Evolutionary conservation across 306 rosid species (phyloP), one percentile per base, ranked within the genome.

Genomic region (Medicago ruthenica): DNA sequence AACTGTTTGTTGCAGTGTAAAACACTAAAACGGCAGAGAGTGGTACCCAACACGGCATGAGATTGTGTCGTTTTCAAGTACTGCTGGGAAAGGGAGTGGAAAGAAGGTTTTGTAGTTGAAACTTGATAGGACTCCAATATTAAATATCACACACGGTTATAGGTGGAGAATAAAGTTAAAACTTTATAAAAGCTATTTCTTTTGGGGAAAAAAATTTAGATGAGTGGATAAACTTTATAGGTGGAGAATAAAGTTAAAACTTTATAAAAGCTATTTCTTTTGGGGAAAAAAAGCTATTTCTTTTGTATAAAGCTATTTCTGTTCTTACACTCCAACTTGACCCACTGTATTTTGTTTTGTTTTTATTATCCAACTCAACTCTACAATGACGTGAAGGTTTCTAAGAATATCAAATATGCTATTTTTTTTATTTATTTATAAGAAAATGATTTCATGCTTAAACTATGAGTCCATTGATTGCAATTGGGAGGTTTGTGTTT

Each of bases 131-230:
- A 77, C 70, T 82, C 61, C 2, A 18, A 37, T 1, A 34, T 5
- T 12, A 60, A 20, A 37, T 2, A 37, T 2, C 3, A 71, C 77
- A 68, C 84, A 68, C 84, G 84, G 51, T 71, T 71, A 83, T 66
- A 48, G 79, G 79, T 79, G 67, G 45, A 24, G 31, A 73, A 61
- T 59, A 22, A 53, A 36, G 40, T 73, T 57, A 72, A 27, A 27
- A 27, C 31, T 27, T 27, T 27, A 27, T 27, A 27, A 27, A 27
- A 27, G 31, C 31, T 27, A 27, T 27, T 27, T 27, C 31, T 27
- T 3, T 21, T 21, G 4, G 31, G 3, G 1, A 27, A 24, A 1
- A 24, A 3, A 27, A 27, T 3, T 27, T 3, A 27, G 4, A 27
- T 21, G 31, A 27, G 31, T 27, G 0, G 31, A n/a, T n/a, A n/a